Evolutionary conservation across 768 basidiomycete genomes (phyloP).

Genomic region (Lactarius evosmus): DNA sequence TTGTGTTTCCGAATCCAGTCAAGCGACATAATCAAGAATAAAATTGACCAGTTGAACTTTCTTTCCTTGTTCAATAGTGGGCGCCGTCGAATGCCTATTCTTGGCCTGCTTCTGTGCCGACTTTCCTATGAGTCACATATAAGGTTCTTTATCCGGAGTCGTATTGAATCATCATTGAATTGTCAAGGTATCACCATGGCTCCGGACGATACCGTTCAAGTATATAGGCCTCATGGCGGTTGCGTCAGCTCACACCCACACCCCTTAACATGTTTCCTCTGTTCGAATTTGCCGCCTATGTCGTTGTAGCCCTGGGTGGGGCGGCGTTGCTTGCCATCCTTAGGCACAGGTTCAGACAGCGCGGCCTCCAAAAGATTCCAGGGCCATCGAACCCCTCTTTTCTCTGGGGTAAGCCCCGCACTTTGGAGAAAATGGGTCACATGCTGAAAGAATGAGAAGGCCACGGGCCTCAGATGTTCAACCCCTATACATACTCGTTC

Average conservation of each 20-base stretch:
- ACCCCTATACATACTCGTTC: not conserved
- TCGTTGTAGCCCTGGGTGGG: not conserved
- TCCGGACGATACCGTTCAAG: not conserved
- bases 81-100: too few relatives aligned
- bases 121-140: too few relatives aligned
- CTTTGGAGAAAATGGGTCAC: not conserved
- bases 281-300: not conserved
- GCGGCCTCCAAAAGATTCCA: not conserved
- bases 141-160: not conserved
- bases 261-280: not conserved
- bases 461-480: not conserved
- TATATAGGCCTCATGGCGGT: not conserved
- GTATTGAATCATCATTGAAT: not conserved
- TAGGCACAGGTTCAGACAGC: constrained; percentile 1
- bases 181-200: not conserved
- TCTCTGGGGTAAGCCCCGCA: not conserved
- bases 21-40: too few relatives aligned
- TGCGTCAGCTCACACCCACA: not conserved
- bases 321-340: not conserved
- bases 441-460: not conserved
- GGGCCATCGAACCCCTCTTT: constrained; percentile 5
- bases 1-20: too few relatives aligned
- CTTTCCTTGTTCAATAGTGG: too few relatives aligned
- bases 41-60: too few relatives aligned
- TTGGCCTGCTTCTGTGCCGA: too few relatives aligned